Conservation (phyloP, 2,329 filamentous ascomycete species). For the Aspergillus terreus region DNA sequence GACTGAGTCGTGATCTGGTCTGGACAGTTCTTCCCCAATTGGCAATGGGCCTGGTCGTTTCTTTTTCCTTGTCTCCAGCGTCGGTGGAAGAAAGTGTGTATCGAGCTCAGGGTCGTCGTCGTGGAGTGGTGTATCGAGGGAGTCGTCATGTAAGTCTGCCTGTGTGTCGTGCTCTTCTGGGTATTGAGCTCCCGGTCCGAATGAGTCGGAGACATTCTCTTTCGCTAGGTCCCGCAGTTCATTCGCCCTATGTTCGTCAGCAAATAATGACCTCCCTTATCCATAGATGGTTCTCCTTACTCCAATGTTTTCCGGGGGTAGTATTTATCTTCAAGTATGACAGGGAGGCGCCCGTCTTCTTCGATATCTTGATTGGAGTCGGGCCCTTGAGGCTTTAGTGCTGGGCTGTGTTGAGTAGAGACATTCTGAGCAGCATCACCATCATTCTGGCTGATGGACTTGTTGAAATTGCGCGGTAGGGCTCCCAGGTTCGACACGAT, state of each 20-base stretch:
- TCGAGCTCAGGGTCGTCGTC: conserved; percentile 6
- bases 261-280: not conserved
- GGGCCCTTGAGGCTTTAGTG: conserved; percentile 13
- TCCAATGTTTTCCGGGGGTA: conserved; percentile 56
- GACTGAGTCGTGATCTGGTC: conserved; percentile 1
- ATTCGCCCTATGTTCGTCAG: conserved; percentile 25
- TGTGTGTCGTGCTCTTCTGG: not conserved
- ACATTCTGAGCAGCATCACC: conserved; percentile 10
- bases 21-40: not conserved
- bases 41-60: conserved; percentile 14
- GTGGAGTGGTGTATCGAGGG: not conserved
- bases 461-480: conserved; percentile 32
- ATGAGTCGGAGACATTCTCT: conserved; percentile 25
- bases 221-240: conserved; percentile 32
- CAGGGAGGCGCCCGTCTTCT: conserved; percentile 47
- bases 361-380: conserved; percentile 19
- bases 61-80: conserved; percentile 29
- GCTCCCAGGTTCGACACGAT: conserved; percentile 54
- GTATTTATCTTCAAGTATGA: conserved; percentile 57
- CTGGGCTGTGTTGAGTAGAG: conserved; percentile 7
- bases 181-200: conserved; percentile 19
- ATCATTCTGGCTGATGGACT: conserved; percentile 13
- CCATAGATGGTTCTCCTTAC: conserved; percentile 34
- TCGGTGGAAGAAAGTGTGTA: conserved; percentile 24
- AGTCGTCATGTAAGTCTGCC: not conserved